phyloP scores from a whole-genome alignment of 805 yeast genomes.

The Dipodascopsis tothii region DNA sequence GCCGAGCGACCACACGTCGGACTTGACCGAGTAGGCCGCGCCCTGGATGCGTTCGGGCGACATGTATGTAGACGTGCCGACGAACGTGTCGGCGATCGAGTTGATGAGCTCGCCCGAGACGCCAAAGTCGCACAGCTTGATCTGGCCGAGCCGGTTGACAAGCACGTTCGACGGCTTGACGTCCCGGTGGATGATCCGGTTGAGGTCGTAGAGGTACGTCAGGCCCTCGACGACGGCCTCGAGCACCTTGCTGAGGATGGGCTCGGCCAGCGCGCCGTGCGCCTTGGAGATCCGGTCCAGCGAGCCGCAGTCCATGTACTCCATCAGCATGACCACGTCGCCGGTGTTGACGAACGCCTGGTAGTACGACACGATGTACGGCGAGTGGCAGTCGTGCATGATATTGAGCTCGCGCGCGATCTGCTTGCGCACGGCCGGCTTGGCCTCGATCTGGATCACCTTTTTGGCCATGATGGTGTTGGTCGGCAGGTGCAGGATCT shows the following conservation, averaged over 20 bases:
- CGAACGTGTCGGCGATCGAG: slow-evolving; percentile 94
- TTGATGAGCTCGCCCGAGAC: slow-evolving; percentile 95
- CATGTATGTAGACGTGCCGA: slow-evolving; percentile 96
- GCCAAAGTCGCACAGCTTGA: slow-evolving; percentile 94
- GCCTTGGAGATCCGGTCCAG: slow-evolving; percentile 65
- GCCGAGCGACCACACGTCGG: slow-evolving; percentile 97
- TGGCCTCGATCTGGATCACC: slow-evolving; percentile 76
- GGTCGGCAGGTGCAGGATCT: slow-evolving; percentile 82
- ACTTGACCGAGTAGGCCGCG: slow-evolving; percentile 82
- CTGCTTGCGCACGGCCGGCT: slow-evolving; percentile 69
- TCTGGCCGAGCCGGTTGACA: slow-evolving; percentile 75
- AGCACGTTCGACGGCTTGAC: slow-evolving; percentile 92
- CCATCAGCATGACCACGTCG: slow-evolving; percentile 88
- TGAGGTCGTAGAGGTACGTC: slow-evolving; percentile 69
- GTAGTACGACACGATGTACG: slow-evolving; percentile 78
- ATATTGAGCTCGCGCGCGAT: slow-evolving; percentile 82
- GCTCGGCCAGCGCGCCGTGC: slow-evolving; percentile 59
- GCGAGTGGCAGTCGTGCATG: slow-evolving; percentile 76
- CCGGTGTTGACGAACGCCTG: slow-evolving; percentile 75
- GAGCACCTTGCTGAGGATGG: slow-evolving; percentile 64
- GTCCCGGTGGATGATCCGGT: slow-evolving; percentile 89
- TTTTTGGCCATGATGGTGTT: slow-evolving; percentile 87
- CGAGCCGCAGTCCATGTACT: slow-evolving; percentile 91
- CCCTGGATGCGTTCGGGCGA: slow-evolving; percentile 94
- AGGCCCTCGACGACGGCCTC: slow-evolving; percentile 73